These are phyloP conservation scores for Brettanomyces nanus DNA, from an alignment of 805 yeast species.

Conservation along the genomic window DNA sequence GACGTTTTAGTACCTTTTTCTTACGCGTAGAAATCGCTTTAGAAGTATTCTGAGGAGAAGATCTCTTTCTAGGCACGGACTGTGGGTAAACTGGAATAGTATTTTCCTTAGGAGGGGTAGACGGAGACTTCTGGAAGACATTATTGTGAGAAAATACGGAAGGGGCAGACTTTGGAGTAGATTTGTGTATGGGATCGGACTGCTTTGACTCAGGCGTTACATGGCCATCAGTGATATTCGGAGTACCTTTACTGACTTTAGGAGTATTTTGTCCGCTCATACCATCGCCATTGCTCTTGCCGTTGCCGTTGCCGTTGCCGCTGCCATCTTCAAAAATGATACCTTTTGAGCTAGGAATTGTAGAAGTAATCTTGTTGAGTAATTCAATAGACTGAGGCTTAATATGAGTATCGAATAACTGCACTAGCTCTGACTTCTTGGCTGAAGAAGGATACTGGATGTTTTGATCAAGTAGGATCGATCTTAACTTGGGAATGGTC, in stretches of 20 bases:
- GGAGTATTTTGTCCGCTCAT: too few relatives aligned
- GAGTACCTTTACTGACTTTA: too few relatives aligned
- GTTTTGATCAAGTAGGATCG: constrained; percentile 54
- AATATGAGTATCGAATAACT: constrained; percentile 49
- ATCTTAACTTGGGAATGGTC: constrained; percentile 64
- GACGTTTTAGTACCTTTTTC: background rate
- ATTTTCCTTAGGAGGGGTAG: background rate
- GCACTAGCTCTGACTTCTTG: constrained; percentile 58
- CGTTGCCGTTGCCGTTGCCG: too few relatives aligned
- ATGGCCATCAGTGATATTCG: background rate
- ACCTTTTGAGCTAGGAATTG: constrained; percentile 17
- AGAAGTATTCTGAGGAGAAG: background rate
- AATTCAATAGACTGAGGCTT: constrained; percentile 38
- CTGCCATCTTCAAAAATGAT: constrained; percentile 12
- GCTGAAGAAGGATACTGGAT: constrained; percentile 54
- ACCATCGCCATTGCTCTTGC: too few relatives aligned
- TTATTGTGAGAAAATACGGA: background rate
- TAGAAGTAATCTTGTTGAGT: constrained; percentile 24
- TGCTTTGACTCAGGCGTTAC: too few relatives aligned
- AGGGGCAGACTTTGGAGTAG: too few relatives aligned
- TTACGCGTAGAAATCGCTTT: background rate
- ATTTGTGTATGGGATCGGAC: too few relatives aligned
- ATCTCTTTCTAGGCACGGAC: constrained; percentile 1
- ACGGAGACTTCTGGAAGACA: constrained; percentile 1
- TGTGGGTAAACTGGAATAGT: background rate